A percentile compares a stretch with the other conserved stretches of the same genome.
Conservation (phyloP, 805 yeast species). For the Starmerella powellii region DNA sequence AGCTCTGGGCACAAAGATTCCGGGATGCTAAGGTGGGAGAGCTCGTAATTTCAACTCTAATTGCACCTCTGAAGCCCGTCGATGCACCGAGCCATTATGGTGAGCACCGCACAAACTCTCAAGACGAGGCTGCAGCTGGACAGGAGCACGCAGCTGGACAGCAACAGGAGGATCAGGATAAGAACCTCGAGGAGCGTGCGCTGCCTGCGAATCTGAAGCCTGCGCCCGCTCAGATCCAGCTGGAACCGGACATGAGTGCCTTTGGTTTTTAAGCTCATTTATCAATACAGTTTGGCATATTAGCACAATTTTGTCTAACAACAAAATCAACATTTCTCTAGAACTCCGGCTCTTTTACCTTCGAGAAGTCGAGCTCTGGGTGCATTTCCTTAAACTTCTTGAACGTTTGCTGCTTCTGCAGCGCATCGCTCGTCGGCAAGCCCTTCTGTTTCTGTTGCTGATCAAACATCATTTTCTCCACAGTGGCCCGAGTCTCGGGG, state of each 20-base stretch:
- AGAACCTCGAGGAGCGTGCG: conserved; percentile 38
- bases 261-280: conserved; percentile 47
- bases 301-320: too few species aligned
- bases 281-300: too few species aligned
- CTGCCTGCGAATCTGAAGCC: conserved; percentile 18
- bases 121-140: too few species aligned
- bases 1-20: too few species aligned
- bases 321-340: too few species aligned
- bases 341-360: conserved; percentile 21
- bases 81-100: too few species aligned
- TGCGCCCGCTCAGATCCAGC: conserved; percentile 46
- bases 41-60: too few species aligned
- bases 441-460: conserved; percentile 34
- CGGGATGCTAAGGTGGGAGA: too few species aligned
- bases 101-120: too few species aligned
- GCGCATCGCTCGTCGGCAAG: conserved; percentile 31
- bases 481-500: conserved; percentile 34
- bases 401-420: conserved; percentile 27
- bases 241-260: conserved; percentile 68
- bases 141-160: too few species aligned
- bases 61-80: too few species aligned
- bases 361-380: conserved; percentile 35
- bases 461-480: conserved; percentile 40
- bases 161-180: not conserved
- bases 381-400: conserved; percentile 34